phyloP scores from a whole-genome alignment of 2,329 filamentous ascomycete species.

The Trichophyton simii region DNA sequence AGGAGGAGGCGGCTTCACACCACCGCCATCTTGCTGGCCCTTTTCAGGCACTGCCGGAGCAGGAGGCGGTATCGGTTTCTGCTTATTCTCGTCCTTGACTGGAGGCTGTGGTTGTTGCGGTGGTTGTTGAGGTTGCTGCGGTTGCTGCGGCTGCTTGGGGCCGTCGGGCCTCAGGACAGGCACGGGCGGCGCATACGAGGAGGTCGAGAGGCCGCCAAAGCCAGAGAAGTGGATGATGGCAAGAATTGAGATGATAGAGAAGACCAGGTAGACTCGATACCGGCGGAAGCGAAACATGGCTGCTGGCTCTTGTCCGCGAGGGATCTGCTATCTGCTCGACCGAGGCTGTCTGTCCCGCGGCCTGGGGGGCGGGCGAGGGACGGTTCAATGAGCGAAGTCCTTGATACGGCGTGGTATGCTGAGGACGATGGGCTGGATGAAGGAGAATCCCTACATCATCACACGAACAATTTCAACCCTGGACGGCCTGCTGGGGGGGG shows the following conservation, averaged over 20 bases:
- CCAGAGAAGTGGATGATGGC: conserved; percentile 41
- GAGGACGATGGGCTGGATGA: neutral
- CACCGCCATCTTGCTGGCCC: neutral
- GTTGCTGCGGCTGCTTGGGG: neutral
- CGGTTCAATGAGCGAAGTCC: too few species aligned
- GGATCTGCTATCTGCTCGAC: too few species aligned
- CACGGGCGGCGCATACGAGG: neutral
- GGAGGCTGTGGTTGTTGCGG: neutral
- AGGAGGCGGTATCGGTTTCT: neutral
- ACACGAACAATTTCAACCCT: neutral
- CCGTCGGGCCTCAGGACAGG: conserved; percentile 9
- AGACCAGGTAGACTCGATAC: conserved; percentile 36
- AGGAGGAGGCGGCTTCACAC: neutral
- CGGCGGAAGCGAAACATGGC: conserved; percentile 38
- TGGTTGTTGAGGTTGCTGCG: neutral
- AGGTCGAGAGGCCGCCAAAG: conserved; percentile 28
- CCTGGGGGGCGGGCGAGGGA: too few species aligned
- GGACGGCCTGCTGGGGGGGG: neutral
- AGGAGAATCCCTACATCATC: neutral
- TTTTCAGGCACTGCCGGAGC: neutral
- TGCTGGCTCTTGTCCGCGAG: conserved; percentile 8
- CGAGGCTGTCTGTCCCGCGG: too few species aligned
- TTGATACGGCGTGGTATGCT: too few species aligned
- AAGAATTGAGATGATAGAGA: conserved; percentile 32
- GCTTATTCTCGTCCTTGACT: neutral